Base-by-base conservation (phyloP, 306 rosid species). In the Herpetospermum pedunculosum region DNA sequence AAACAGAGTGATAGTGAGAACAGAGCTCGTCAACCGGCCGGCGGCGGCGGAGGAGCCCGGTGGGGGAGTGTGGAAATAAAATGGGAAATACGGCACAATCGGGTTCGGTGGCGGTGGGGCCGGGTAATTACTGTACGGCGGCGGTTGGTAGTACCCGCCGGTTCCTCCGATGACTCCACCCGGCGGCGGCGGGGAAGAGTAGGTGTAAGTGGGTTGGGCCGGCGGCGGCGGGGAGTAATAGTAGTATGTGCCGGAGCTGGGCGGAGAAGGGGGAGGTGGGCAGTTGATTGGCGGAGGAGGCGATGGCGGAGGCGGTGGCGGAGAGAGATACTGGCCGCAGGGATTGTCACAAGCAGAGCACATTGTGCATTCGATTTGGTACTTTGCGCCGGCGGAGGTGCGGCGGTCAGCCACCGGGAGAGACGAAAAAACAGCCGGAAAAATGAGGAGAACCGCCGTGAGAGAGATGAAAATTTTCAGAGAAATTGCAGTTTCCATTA, bases 61-160 rank as follows among this genome's bases (percentile, higher is more conserved):
- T 14, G 97, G 99, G 21, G 97, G 97, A 64, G 32, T 84, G 50
- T 95, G 55, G 59, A 74, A 95, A 80, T 88, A 95, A 75, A 83
- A 95, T 1, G 99, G 99, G 50, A 91, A 95, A 70, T 95, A 95
- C 0, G 97, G 96, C 9, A 95, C 96, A 71, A 95, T 91, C 23
- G 97, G 99, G 75, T 95, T 95, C 2, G 99, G 99, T 5, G 99
- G 99, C n/a, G 99, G 97, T 0, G 97, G 97, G 1, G 75, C 44
- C 0, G 92, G 92, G 69, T 91, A 88, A 77, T 83, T 84, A 8
- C 73, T 55, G 83, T 62, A 18, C 3, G 97, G 92, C 6, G 99
- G 97, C 15, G 99, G 96, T 18, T 86, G 78, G 72, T 59, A 81
- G 58, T 79, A 84, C 1, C 74, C 70, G 12, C 89, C 35, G 2